phyloP scores from a whole-genome alignment of 768 basidiomycete species.

The Mrakia gelida region DNA sequence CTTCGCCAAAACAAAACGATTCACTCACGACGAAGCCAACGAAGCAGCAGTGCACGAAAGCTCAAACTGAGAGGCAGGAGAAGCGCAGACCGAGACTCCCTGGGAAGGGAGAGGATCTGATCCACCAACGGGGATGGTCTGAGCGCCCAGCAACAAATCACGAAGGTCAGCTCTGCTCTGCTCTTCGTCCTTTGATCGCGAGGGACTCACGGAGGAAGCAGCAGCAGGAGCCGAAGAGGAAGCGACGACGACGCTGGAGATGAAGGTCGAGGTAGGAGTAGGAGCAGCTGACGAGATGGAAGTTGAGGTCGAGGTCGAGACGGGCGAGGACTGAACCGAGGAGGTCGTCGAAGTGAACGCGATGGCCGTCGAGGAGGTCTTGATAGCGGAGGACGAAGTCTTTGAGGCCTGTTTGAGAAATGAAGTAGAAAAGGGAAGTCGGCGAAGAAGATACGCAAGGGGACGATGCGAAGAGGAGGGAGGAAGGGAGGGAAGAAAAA shows the following conservation, averaged over 20 bases:
- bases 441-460: not conserved
- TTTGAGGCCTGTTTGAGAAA: not conserved
- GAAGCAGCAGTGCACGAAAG: slow-evolving; percentile 25
- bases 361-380: not conserved
- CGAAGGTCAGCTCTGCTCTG: too few relatives aligned
- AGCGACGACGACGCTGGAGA: not conserved
- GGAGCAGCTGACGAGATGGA: slow-evolving; percentile 3
- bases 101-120: not conserved
- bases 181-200: not conserved
- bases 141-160: not conserved
- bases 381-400: not conserved
- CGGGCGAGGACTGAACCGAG: not conserved
- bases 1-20: too few relatives aligned
- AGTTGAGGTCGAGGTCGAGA: not conserved
- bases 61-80: slow-evolving; percentile 17
- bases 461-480: not conserved
- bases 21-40: not conserved
- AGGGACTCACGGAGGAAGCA: not conserved
- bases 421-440: not conserved
- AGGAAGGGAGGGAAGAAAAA: not conserved
- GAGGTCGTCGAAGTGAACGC: not conserved
- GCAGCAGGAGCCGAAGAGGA: not conserved
- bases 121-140: not conserved
- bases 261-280: not conserved
- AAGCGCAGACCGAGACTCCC: slow-evolving; percentile 19